Conservation (phyloP, 495 filamentous ascomycete species). For the Aspergillus saccharolyticus region DNA sequence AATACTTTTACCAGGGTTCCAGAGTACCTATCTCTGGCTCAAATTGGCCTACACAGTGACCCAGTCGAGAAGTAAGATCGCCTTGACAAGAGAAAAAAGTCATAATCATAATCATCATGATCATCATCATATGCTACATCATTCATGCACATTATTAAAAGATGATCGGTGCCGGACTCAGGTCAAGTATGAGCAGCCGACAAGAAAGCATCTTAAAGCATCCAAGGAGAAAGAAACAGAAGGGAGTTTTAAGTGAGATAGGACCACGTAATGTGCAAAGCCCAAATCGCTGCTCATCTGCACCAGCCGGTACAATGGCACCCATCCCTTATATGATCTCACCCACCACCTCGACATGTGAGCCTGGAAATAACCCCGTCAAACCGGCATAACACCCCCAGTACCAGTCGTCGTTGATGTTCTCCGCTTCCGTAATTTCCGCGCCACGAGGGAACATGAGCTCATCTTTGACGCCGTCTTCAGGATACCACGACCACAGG, state of each 20-base stretch:
- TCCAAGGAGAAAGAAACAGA: not conserved
- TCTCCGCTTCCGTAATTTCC: constrained; percentile 72
- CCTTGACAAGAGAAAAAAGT: no score
- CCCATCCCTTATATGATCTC: constrained; percentile 25
- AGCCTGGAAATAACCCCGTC: constrained; percentile 69
- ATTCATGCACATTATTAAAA: not conserved
- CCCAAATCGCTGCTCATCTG: not conserved
- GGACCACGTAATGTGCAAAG: not conserved
- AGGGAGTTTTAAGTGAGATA: not conserved
- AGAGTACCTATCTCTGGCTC: no score
- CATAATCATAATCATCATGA: not conserved
- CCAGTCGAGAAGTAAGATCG: no score
- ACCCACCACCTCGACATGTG: constrained; percentile 53
- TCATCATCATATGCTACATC: constrained; percentile 3
- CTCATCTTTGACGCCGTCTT: constrained; percentile 60
- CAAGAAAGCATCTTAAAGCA: not conserved
- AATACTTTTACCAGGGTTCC: no score
- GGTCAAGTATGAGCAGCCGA: not conserved
- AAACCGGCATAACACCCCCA: constrained; percentile 73
- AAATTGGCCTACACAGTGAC: no score
- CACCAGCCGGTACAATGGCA: not conserved
- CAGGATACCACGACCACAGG: constrained; percentile 69
- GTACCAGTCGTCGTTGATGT: constrained; percentile 84
- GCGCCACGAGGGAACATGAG: constrained; percentile 76
- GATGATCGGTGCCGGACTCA: not conserved